Conservation (phyloP, 352 stramenopile genomes). For the Phytopythium ostracodes region DNA sequence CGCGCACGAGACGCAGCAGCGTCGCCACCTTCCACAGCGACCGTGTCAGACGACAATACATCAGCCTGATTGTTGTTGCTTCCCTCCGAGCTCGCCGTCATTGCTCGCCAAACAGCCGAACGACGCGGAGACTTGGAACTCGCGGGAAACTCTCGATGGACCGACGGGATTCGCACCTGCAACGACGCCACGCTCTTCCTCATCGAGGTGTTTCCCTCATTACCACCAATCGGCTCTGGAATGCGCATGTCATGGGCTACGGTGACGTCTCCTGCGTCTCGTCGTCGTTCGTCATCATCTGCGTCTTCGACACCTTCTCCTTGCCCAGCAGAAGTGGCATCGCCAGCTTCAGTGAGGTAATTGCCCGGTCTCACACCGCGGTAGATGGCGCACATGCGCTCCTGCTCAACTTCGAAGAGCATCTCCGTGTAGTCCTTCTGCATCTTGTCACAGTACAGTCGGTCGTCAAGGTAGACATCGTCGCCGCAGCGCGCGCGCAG, state of each 20-base stretch:
- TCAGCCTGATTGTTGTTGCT: constrained; percentile 1
- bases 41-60: not conserved
- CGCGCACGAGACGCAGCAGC: constrained; percentile 8
- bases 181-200: not conserved
- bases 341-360: not conserved
- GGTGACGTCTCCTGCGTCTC: not conserved
- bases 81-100: not conserved
- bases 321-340: not conserved
- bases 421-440: constrained; percentile 74
- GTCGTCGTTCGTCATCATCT: not conserved
- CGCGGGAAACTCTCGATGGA: not conserved
- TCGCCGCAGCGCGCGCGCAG: constrained; percentile 42
- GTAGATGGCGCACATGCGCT: constrained; percentile 63
- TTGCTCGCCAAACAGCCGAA: not conserved
- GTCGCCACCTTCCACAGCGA: not conserved
- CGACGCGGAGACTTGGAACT: not conserved
- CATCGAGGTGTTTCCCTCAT: not conserved
- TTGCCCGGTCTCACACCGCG: constrained; percentile 9
- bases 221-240: too few species aligned
- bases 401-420: constrained; percentile 67
- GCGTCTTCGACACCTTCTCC: not conserved
- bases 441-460: constrained; percentile 64
- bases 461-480: constrained; percentile 32
- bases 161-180: constrained; percentile 2
- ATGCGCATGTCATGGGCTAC: not conserved